Evolutionary conservation across 2,329 filamentous ascomycete genomes (phyloP), one percentile per base, ranked within the genome.

Genomic region (Ophiostoma triangulosporum): DNA sequence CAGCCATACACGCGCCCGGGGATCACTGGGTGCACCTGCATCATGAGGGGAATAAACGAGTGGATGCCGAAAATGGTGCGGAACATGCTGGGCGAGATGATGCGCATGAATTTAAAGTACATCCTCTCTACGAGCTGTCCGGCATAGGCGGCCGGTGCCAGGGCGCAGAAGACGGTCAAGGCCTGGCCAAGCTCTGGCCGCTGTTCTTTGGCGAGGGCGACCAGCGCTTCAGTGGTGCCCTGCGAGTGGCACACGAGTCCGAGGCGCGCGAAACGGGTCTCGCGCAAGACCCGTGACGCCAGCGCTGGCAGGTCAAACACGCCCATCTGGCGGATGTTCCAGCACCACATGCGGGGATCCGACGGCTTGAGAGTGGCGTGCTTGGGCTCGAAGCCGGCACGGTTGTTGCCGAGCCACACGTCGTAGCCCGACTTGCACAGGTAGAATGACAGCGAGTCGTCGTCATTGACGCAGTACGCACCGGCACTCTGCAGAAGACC

Each of bases 301-400:
- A 96, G 74, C 0, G 90, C 89, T 0, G 90, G 77, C 3, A 97
- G 75, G 64, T 97, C 91, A 64, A 94, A 80, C 1, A 90, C 83
- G 3, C 89, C 91, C 86, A 96, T 94, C 63, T 95, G 88, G 0
- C 87, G 80, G 53, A 96, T 94, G 60, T 95, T 95, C 91, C 91
- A 97, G 38, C 83, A 81, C 91, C 91, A 96, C 87, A 96, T 94
- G 29, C 89, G 79, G 1, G 91, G 90, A 63, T 97, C 91, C 3
- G 71, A 71, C 59, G 85, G 81, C 2, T 78, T 69, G 36, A 96
- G 76, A 22, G 83, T 68, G 2, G 75, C 77, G 64, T 97, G 91
- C 58, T 81, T 78, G 0, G 91, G 90, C 0, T 77, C 72, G 67
- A 93, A 88, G 1, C 90, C 90, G 63, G 89, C 95, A 20, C 91